Evolutionary conservation across 225 moss, liverwort and hornwort species (phyloP), one percentile per base, ranked within the genome.

Genomic region (Physcomitrellopsis africana): DNA sequence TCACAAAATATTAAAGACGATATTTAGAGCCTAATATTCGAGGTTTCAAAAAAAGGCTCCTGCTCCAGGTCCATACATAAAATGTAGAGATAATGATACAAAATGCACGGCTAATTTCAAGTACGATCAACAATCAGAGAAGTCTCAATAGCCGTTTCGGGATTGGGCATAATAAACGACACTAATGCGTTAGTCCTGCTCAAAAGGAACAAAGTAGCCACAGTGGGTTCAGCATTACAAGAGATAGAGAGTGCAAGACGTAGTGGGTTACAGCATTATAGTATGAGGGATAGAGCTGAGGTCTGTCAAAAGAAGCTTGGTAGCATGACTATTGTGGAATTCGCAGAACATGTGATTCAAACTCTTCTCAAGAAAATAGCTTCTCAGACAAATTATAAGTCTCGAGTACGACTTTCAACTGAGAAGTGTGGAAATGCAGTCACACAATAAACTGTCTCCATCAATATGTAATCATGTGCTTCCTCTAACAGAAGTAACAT

Each of bases 1-100:
- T 22, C 64, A 20, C 27, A 65, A 74, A 64, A 14, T 23, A 65
- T 17, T 60, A 47, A 61, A 37, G 42, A 54, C 67, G 65, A 73
- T 60, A 22, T 42, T 7, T 20, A 68, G 9, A 74, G 17, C 16
- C 51, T 63, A 14, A 23, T 23, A 11, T 63, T 42, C 11, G 17
- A 55, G n/a, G 17, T 8, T 44, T 23, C 63, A 74, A 63, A 48
- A 2, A 56, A 63, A 24, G 51, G 19, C 58, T 26, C 17, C 58
- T 69, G 54, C 37, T 54, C 2, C 53, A n/a, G 15, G 10, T 15
- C 7, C 17, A 1, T 3, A 15, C 17, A 17, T 47, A 67, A 19
- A 72, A 37, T n/a, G 41, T 11, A 16, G 20, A 51, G 41, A 37
- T 17, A 68, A 8, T 3, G 20, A 11, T 60, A 42, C 49, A 41